Base-by-base conservation (phyloP, 768 basidiomycete genomes). In the Lentinula aciculospora region DNA sequence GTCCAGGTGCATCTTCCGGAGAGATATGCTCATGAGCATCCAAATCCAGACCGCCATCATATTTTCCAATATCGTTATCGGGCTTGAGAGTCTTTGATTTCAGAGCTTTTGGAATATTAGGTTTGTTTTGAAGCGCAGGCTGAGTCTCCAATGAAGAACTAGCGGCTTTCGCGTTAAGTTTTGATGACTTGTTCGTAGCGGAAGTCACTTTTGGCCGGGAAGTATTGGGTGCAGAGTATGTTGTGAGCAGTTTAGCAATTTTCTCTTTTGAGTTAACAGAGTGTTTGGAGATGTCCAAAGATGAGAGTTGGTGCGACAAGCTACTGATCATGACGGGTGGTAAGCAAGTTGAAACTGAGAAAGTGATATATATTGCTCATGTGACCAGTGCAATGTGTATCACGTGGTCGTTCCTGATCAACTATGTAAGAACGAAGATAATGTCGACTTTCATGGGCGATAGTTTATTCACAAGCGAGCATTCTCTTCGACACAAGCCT, bases 1-100 rank as follows among this genome's bases (percentile, higher is more conserved):
- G 76, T 5, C 89, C 79, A 62, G 85, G 80, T 0, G 90, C 93
- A 1, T 89, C 88, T 60, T 92, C 86, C 1, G 88, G 89, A 32
- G 79, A 82, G 1, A 88, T 88, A 60, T 86, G 77, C 61, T 84
- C 88, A 66, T 88, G 86, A 53, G 89, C 85, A 62, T 97, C 96
- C 34, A 83, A 73, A 71, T 97, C 95, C 25, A 98, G 81, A 1
- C 95, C 94, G 21, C 94, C 95, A 61, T 99, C 96, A 69, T 99
- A 99, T 49, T 74, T 80, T 27, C 95, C 94, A 36, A 97, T 92
- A 66, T 93, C 92, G 39, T 92, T 34, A 17, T 36, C 53, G 4
- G 6, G 7, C 5, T 21, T 25, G 5, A 19, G 8, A 37, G 36
- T 10, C 53, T 31, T 23, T 28, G 53, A n/a, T n/a, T n/a, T n/a